Evolutionary conservation across 805 yeast species (phyloP).

Genomic region (Candida tallmaniae): DNA sequence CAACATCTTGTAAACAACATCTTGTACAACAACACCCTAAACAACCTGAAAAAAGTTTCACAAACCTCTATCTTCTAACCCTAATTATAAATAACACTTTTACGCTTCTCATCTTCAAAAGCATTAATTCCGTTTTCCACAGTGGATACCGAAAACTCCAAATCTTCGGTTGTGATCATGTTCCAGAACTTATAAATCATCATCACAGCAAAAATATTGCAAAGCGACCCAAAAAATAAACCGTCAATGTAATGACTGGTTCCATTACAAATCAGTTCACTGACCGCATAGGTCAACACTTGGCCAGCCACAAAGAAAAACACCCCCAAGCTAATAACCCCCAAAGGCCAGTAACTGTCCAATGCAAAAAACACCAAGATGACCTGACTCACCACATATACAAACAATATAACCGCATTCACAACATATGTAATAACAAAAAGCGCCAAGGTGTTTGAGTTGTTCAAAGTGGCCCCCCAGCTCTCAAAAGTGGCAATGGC

Average conservation of each 20-base stretch:
- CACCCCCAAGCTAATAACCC: constrained; percentile 69
- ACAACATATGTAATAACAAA: constrained; percentile 67
- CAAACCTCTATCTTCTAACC: too few relatives aligned
- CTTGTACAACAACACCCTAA: too few relatives aligned
- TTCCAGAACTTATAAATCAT: constrained; percentile 98
- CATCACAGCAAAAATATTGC: constrained; percentile 81
- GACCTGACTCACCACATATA: constrained; percentile 65
- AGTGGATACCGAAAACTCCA: constrained; percentile 75
- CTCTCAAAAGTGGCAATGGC: constrained; percentile 67
- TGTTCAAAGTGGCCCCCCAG: constrained; percentile 50
- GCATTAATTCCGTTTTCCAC: constrained; percentile 35
- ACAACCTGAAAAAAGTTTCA: too few relatives aligned
- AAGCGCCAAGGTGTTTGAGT: constrained; percentile 57
- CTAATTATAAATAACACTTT: constrained; percentile 13
- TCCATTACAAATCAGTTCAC: constrained; percentile 59
- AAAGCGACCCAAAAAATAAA: constrained; percentile 72
- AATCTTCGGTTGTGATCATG: constrained; percentile 89
- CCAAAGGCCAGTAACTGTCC: constrained; percentile 82
- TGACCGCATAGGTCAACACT: constrained; percentile 65
- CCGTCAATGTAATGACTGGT: constrained; percentile 90
- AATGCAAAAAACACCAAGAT: constrained; percentile 63
- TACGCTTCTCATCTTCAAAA: constrained; percentile 31
- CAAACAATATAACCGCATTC: constrained; percentile 60
- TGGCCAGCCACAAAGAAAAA: constrained; percentile 82
- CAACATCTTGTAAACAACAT: too few relatives aligned